Evolutionary conservation across 169 alveolate genomes (phyloP), one percentile per base, ranked within the genome.

Genomic region (Eimeria necatrix): DNA sequence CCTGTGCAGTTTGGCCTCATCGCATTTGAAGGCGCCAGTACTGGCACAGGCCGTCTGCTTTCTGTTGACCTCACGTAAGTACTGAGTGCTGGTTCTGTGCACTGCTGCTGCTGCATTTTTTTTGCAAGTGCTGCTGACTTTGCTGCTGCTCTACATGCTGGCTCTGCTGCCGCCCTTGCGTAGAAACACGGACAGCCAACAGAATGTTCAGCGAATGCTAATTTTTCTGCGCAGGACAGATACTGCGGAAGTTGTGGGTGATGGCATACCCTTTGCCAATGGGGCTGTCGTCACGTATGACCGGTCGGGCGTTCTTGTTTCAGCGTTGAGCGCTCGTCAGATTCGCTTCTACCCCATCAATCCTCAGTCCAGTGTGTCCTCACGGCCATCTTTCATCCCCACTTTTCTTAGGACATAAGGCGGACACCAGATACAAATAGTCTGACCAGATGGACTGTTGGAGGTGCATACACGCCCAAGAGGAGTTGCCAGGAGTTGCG

Each of bases 1-100:
- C 46, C 61, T 76, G 87, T 49, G 61, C 61, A 76, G 87, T 76
- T 76, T 26, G 87, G 87, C 53, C 87, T 76, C 53, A 76, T 76
- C 8, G 64, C 32, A 12, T 76, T 76, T 18, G 87, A 76, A 48
- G 87, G 87, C 41, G 87, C 59, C 64, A 76, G 18, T 20, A 32
- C 24, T 14, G 87, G 64, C 87, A 41, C 87, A 41, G 87, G 87
- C 87, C 87, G 87, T 48, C 26, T 76, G 87, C 61, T 76, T 7
- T 76, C 87, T 46, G 87, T 76, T 32, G 87, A 76, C 26, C 61
- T 76, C 64, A 32, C 26, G 87, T 76, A 76, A 41, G 87, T 60
- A 20, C n/a, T 22, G 51, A 61, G 9, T 61, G 73, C 73, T 61
- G 73, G 41, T 61, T 5, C 32, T 61, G 73, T 32, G 41, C 41